Percentiles rank a stretch among this genome's conserved stretches.
phyloP scores from a whole-genome alignment of 441 rosid genomes.

The Adansonia grandidieri region DNA sequence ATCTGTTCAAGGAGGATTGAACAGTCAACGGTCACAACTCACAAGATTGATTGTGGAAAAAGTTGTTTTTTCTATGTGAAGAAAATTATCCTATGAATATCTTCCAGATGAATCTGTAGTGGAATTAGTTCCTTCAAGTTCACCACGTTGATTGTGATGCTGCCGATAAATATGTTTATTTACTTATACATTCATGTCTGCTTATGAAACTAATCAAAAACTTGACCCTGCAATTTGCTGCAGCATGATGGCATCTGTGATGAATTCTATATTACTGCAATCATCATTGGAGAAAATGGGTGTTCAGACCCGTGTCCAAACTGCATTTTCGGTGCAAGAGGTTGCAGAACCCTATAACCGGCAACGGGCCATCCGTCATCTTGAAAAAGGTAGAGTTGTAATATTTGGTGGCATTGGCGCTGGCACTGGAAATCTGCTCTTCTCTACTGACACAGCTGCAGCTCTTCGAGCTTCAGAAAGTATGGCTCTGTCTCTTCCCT shows the following conservation, averaged over 20 bases:
- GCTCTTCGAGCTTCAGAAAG: constrained; percentile 79
- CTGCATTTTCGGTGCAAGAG: constrained; percentile 68
- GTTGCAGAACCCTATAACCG: constrained; percentile 85
- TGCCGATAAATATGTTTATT: constrained; percentile 9
- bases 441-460: constrained; percentile 88
- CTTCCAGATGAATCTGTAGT: constrained; percentile 10
- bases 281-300: constrained; percentile 85
- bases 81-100: background rate
- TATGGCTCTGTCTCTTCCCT: constrained; percentile 30
- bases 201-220: constrained; percentile 22
- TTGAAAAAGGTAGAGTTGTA: constrained; percentile 95
- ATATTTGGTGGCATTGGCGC: constrained; percentile 92
- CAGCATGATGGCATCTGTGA: constrained; percentile 97
- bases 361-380: constrained; percentile 81
- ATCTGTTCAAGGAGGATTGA: background rate
- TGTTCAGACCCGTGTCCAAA: constrained; percentile 79
- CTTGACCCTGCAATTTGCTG: constrained; percentile 26
- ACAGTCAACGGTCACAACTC: too few species aligned
- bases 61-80: background rate
- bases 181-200: background rate
- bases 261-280: constrained; percentile 86
- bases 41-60: background rate
- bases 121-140: constrained; percentile 13
- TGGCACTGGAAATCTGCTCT: constrained; percentile 75
- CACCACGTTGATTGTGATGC: constrained; percentile 14